Base-by-base conservation (phyloP, 2,329 filamentous ascomycete genomes). In the Penicillium capsulatum region DNA sequence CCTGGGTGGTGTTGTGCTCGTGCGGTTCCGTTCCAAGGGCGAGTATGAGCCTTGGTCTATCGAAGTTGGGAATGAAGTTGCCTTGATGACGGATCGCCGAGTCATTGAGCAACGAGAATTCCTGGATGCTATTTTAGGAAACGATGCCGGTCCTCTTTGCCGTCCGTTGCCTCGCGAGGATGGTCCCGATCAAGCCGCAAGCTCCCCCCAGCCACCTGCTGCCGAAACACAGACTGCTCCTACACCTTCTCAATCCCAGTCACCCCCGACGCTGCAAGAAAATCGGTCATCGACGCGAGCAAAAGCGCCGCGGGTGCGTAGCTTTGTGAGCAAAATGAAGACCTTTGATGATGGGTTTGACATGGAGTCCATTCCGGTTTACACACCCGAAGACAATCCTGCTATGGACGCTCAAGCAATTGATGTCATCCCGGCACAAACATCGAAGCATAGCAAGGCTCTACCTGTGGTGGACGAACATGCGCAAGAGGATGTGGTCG, bases 61-160 rank as follows among this genome's bases (percentile, higher is more conserved):
- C 11, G 69, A 80, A 2, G 82, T 94, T 51, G 76, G 83, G 49
- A 81, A 75, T 4, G 69, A 80, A 6, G 77, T 94, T 11, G 85
- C 89, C 2, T 61, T 83, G 14, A 73, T 79, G 31, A 75, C 94
- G 9, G 83, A 89, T 45, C 89, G 94, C 60, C 80, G 88, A 3
- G 81, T 89, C 2, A 83, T 96, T 37, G 81, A 91, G 52, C 89
- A 96, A 58, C 89, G 84, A 42, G 90, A 96, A 54, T 94, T 98
- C 47, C 73, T 98, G 2, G 88, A 95, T 61, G 86, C 86, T 1
- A 92, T 98, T 31, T 68, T 97, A 17, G 80, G 73, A n/a, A 84
- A 84, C 35, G 83, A 97, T 65, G 79, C 87, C 5, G 79, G 76
- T 43, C 75, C 77, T 30, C 71, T 97, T 14, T 81, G 86, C 42